phyloP scores from a whole-genome alignment of 495 filamentous ascomycete genomes.

The Aspergillus haitiensis region DNA sequence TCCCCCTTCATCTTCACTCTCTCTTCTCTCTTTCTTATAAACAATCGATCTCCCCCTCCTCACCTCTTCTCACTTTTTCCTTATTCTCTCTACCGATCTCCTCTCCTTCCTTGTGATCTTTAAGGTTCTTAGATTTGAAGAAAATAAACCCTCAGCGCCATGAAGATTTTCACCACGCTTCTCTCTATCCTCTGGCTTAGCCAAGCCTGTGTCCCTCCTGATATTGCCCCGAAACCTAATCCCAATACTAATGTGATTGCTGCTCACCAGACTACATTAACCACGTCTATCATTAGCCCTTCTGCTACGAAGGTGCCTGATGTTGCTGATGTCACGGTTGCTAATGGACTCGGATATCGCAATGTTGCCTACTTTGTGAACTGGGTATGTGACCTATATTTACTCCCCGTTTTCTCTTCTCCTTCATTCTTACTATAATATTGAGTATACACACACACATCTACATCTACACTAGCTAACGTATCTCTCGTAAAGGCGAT shows the following conservation, averaged over 20 bases:
- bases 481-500: slow-evolving; percentile 13
- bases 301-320: not conserved
- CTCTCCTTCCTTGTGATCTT: not conserved
- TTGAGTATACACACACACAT: not conserved
- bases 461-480: not conserved
- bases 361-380: slow-evolving; percentile 85
- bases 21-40: not conserved
- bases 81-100: not conserved
- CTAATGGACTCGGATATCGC: slow-evolving; percentile 49
- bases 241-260: not conserved
- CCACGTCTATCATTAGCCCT: too few species aligned
- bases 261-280: not conserved
- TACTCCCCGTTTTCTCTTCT: not conserved
- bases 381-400: slow-evolving; percentile 47
- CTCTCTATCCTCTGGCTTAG: slow-evolving; percentile 4
- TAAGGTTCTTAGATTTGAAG: slow-evolving; percentile 1
- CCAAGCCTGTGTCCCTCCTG: not conserved
- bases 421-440: not conserved
- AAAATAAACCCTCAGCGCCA: not conserved
- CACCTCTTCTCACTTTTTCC: not conserved
- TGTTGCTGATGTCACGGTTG: not conserved
- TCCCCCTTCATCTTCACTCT: not conserved
- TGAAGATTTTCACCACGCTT: slow-evolving; percentile 10
- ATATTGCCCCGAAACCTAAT: not conserved
- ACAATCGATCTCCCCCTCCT: not conserved